Base-by-base conservation (phyloP, 176 grass and related monocot species). In the Hyparrhenia diplandra region DNA sequence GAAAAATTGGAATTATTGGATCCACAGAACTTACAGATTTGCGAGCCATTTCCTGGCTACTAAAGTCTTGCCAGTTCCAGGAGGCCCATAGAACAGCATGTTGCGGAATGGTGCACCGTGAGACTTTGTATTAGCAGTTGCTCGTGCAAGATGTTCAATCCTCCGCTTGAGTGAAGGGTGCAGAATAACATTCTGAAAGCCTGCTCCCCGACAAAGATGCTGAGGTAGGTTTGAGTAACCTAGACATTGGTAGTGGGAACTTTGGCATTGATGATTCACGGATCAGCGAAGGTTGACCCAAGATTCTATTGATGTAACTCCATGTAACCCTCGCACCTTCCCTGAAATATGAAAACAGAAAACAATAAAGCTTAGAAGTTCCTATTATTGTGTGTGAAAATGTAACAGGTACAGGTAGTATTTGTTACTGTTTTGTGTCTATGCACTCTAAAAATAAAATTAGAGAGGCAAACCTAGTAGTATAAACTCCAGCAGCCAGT, bases 1-100 rank as follows among this genome's bases (percentile, higher is more conserved):
- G 35, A 43, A 32, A 70, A 67, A n/a, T n/a, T n/a, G n/a, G n/a
- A n/a, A n/a, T n/a, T n/a, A 81, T 18, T 34, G 73, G 2, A 77
- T 29, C 27, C 64, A 80, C 62, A 45, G 52, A 54, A 81, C 82
- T 74, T 91, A 98, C 95, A 78, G 96, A 99, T 84, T 99, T 93
- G 65, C 83, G 87, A 91, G 96, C 96, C 89, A 99, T 99, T 68
- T 95, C 76, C 85, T 88, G 29, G 96, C 96, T 52, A 99, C 90
- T 82, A 99, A 92, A 39, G 96, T 99, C 79, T 99, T 95, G 14
- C 92, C 96, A 57, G 96, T 99, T 77, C 96, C 96, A 91, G 96
- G 96, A 55, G 91, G 96, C 51, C 96, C 96, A 80, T 98, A 98
- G 86, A 98, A 98, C 61, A 98, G 80, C 92, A 98, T 98, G 76